phyloP scores from a whole-genome alignment of 2,329 filamentous ascomycete genomes.

The Talaromyces atroroseus region DNA sequence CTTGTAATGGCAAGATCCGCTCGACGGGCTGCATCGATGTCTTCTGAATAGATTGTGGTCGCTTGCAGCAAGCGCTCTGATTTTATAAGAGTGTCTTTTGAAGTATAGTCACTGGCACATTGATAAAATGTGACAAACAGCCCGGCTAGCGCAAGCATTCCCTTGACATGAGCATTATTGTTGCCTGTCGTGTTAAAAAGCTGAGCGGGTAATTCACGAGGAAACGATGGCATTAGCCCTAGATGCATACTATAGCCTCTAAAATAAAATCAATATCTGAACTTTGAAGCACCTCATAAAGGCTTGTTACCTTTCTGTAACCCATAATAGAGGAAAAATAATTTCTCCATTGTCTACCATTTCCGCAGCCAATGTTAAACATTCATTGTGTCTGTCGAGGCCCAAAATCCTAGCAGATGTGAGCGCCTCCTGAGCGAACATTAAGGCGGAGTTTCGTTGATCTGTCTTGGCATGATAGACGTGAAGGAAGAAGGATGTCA shows the following conservation, averaged over 20 bases:
- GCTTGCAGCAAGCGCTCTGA: constrained; percentile 20
- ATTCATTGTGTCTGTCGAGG: constrained; percentile 17
- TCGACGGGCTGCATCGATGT: constrained; percentile 18
- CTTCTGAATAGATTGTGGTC: constrained; percentile 13
- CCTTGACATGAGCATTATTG: constrained; percentile 21
- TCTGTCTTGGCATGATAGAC: constrained; percentile 29
- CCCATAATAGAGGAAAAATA: constrained; percentile 25
- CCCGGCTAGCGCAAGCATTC: constrained; percentile 21
- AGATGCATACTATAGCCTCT: constrained; percentile 29
- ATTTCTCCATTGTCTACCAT: constrained; percentile 23
- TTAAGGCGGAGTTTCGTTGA: constrained; percentile 23
- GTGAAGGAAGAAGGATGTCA: constrained; percentile 28
- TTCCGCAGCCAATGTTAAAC: constrained; percentile 1
- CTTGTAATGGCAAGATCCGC: constrained; percentile 27
- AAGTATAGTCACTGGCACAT: constrained; percentile 12
- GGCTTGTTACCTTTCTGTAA: constrained; percentile 25
- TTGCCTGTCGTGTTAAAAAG: background rate
- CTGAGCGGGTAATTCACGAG: constrained; percentile 12
- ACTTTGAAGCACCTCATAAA: background rate
- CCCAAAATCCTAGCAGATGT: constrained; percentile 19
- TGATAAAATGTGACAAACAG: constrained; percentile 24
- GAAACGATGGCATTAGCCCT: constrained; percentile 23
- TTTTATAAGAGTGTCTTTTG: constrained; percentile 14
- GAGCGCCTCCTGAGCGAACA: constrained; percentile 27
- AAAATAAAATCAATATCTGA: background rate